Conservation (phyloP, 2,329 filamentous ascomycete species). For the Stachybotrys chlorohalonatus region DNA sequence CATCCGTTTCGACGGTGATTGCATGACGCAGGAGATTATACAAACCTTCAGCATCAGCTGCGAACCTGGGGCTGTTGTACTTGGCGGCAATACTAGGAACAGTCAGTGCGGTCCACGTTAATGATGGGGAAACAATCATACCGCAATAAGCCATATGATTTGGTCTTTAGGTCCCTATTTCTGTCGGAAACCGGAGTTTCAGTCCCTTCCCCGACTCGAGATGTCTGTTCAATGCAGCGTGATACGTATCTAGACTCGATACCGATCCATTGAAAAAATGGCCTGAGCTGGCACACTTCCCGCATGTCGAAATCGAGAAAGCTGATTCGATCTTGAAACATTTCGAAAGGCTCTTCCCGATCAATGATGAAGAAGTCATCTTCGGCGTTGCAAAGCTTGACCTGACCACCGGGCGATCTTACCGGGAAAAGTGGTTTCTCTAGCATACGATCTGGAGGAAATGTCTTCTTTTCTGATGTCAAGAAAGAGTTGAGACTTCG, state of each 20-base stretch:
- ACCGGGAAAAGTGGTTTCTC: constrained; percentile 13
- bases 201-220: constrained; percentile 11
- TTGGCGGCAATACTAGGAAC: constrained; percentile 11
- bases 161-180: constrained; percentile 15
- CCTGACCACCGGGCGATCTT: constrained; percentile 7
- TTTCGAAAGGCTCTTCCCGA: constrained; percentile 13
- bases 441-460: constrained; percentile 5
- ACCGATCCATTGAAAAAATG: constrained; percentile 23
- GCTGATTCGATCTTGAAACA: constrained; percentile 18
- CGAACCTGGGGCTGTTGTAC: constrained; percentile 10
- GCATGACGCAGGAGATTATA: constrained; percentile 7
- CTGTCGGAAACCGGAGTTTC: constrained; percentile 10
- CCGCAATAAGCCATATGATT: constrained; percentile 22
- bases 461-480: background rate
- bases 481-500: constrained; percentile 23
- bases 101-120: background rate
- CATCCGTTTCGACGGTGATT: constrained; percentile 18
- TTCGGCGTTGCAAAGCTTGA: constrained; percentile 4
- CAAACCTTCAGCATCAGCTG: constrained; percentile 1
- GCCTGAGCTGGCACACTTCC: constrained; percentile 17
- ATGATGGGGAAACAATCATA: constrained; percentile 5
- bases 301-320: constrained; percentile 25
- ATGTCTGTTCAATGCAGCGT: constrained; percentile 19
- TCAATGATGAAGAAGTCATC: constrained; percentile 25
- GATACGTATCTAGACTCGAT: constrained; percentile 23